Evolutionary conservation across 2,329 filamentous ascomycete genomes (phyloP).

Genomic region (Trichoderma sp.): DNA sequence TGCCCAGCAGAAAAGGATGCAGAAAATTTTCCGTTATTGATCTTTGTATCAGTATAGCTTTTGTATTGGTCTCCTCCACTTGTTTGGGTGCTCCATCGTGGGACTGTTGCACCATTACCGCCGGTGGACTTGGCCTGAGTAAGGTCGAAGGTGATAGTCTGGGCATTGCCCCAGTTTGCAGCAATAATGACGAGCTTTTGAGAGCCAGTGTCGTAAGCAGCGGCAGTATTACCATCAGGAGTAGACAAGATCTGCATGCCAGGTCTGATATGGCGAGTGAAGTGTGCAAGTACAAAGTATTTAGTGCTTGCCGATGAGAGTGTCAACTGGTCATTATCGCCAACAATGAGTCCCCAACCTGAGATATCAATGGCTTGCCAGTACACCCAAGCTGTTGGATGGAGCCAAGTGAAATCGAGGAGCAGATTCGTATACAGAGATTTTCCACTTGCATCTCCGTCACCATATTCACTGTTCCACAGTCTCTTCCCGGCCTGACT

Average conservation of each 20-base stretch:
- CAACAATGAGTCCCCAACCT: conserved; percentile 2
- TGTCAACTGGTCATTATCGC: conserved; percentile 2
- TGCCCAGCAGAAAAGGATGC: not conserved
- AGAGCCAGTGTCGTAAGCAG: not conserved
- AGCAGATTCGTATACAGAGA: not conserved
- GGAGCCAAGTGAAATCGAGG: conserved; percentile 4
- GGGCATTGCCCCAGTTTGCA: not conserved
- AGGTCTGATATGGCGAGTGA: not conserved
- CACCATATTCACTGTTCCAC: not conserved
- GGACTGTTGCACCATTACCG: not conserved
- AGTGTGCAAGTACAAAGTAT: conserved; percentile 5
- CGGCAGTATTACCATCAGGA: not conserved
- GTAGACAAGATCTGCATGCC: conserved; percentile 9
- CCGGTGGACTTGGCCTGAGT: not conserved
- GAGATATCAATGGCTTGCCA: conserved; percentile 4
- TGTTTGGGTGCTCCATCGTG: conserved; percentile 10
- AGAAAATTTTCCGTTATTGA: not conserved
- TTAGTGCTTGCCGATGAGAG: conserved; percentile 1
- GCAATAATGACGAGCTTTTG: conserved; percentile 2
- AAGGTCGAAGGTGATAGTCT: not conserved
- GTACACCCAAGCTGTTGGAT: conserved; percentile 10
- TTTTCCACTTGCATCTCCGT: not conserved
- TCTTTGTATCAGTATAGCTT: not conserved
- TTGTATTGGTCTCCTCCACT: not conserved
- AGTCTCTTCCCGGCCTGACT: not conserved